Evolutionary conservation across 2,329 filamentous ascomycete genomes (phyloP).

Genomic region (Sclerotinia borealis): DNA sequence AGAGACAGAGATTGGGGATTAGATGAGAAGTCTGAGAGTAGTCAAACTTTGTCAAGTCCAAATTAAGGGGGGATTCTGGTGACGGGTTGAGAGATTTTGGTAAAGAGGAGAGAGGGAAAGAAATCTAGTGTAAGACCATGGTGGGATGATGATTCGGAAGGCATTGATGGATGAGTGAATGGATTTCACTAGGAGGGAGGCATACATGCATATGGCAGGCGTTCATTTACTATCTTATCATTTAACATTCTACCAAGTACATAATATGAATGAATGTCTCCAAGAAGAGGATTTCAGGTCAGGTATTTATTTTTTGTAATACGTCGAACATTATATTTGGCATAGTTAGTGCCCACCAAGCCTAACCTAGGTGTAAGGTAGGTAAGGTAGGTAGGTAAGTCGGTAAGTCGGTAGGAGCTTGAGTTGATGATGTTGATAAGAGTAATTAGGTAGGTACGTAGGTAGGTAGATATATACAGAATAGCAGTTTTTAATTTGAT

Average conservation of each 20-base stretch:
- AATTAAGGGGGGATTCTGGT: background rate
- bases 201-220: slow-evolving; percentile 1
- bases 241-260: background rate
- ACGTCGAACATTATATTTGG: too few species aligned
- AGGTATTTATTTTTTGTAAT: too few species aligned
- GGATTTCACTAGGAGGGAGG: background rate
- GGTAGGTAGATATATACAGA: too few species aligned
- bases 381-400: too few species aligned
- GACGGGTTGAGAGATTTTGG: background rate
- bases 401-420: too few species aligned
- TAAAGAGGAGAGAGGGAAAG: background rate
- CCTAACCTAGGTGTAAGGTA: too few species aligned
- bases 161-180: background rate
- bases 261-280: background rate
- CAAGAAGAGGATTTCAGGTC: background rate
- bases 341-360: too few species aligned
- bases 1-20: background rate
- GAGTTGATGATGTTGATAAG: too few species aligned
- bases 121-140: slow-evolving; percentile 1
- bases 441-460: too few species aligned
- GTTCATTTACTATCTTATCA: background rate
- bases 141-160: background rate
- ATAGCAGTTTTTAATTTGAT: too few species aligned
- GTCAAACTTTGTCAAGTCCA: slow-evolving; percentile 11
- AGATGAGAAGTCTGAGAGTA: slow-evolving; percentile 10